These are phyloP conservation scores for Penicillium psychrofluorescens DNA, from an alignment of 495 filamentous ascomycete species.

Conservation along the genomic window DNA sequence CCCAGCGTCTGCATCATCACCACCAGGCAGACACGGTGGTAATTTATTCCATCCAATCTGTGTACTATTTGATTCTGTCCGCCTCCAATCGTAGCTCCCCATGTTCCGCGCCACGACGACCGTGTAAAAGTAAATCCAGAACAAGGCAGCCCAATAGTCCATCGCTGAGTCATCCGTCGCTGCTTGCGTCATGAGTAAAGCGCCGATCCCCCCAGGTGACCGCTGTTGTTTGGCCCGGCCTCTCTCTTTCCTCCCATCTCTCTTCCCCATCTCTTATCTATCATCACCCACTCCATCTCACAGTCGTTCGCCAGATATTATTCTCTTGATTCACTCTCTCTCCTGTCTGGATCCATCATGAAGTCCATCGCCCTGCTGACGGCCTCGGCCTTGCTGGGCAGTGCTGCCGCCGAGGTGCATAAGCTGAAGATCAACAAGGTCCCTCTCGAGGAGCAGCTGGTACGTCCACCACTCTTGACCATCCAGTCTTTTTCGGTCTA, in stretches of 20 bases:
- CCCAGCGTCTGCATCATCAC: not conserved
- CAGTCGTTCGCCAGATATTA: too few relatives aligned
- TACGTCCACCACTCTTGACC: conserved; percentile 35
- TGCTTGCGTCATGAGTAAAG: too few relatives aligned
- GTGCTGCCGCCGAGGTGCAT: conserved; percentile 76
- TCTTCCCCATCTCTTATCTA: not conserved
- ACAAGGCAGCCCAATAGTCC: too few relatives aligned
- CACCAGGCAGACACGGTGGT: too few relatives aligned
- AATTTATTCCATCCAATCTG: too few relatives aligned
- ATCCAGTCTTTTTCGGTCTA: not conserved
- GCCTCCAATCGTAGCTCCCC: too few relatives aligned
- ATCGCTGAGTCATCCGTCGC: too few relatives aligned
- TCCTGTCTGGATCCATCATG: conserved; percentile 38
- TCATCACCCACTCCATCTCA: not conserved
- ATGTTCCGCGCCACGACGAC: too few relatives aligned
- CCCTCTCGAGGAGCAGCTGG: conserved; percentile 84
- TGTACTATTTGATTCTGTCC: too few relatives aligned
- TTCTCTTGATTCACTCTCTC: conserved; percentile 1
- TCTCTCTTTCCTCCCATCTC: conserved; percentile 2
- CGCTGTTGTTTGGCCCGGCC: too few relatives aligned
- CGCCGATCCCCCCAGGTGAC: too few relatives aligned
- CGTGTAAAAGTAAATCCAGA: too few relatives aligned
- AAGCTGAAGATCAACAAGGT: conserved; percentile 97
- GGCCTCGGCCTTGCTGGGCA: conserved; percentile 73
- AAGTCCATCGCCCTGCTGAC: conserved; percentile 71